A percentile compares a stretch with the other conserved stretches of the same genome.
These are phyloP conservation scores for Calonectria pteridis DNA, from an alignment of 2,329 filamentous ascomycete genomes.

Conservation along the genomic window DNA sequence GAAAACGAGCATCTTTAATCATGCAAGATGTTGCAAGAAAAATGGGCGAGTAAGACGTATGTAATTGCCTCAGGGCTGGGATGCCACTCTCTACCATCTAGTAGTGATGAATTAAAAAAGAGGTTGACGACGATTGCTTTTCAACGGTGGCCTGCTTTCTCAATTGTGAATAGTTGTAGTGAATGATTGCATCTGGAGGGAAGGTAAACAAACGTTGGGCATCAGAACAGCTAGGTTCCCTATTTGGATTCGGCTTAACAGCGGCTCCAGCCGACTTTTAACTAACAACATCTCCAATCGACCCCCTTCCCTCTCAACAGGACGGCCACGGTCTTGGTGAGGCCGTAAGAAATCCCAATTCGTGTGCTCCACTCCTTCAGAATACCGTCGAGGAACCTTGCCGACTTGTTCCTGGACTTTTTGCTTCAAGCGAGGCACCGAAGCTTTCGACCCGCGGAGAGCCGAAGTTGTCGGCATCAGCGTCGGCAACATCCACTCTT, in stretches of 20 bases:
- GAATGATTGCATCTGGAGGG: background rate
- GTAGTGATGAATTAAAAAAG: slow-evolving; percentile 41
- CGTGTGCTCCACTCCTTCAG: background rate
- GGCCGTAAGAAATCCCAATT: background rate
- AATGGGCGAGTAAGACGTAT: slow-evolving; percentile 17
- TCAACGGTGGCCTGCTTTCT: background rate
- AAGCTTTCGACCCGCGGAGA: background rate
- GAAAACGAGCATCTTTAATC: slow-evolving; percentile 36
- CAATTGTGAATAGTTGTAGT: background rate
- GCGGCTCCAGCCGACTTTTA: background rate
- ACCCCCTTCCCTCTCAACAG: no score
- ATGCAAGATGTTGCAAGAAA: slow-evolving; percentile 35
- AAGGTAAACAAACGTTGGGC: background rate
- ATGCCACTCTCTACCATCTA: slow-evolving; percentile 15
- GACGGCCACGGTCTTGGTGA: background rate
- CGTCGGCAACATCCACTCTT: background rate
- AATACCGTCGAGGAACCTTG: background rate
- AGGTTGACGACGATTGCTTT: slow-evolving; percentile 11
- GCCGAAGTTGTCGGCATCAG: background rate
- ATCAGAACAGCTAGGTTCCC: background rate
- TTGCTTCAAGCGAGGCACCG: background rate
- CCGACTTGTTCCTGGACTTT: background rate
- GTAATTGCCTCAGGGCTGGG: slow-evolving; percentile 12
- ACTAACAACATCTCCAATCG: background rate
- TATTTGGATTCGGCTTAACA: background rate